A percentile compares a stretch with the other conserved stretches of the same genome.
Conservation (phyloP, 2,329 filamentous ascomycete genomes). For the Fusarium xyrophilum region DNA sequence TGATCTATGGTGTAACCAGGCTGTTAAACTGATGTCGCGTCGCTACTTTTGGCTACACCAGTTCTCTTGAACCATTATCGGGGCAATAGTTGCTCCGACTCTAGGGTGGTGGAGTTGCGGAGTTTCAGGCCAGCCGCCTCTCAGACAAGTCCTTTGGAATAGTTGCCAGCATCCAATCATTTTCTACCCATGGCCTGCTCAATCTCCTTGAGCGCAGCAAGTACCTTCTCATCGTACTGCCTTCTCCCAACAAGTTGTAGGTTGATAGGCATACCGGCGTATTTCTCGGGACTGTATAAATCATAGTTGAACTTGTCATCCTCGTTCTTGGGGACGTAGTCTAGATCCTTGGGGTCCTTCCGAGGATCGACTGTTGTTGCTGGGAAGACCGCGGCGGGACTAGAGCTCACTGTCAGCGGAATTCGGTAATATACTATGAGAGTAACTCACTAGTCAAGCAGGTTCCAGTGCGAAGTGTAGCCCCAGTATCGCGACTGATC, state of each 20-base stretch:
- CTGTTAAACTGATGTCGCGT: not conserved
- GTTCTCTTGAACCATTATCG: not conserved
- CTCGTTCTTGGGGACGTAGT: slow-evolving; percentile 40
- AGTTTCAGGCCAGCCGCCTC: not conserved
- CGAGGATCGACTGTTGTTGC: slow-evolving; percentile 47
- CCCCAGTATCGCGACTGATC: slow-evolving; percentile 61
- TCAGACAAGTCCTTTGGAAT: fast-evolving
- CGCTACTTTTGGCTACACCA: not conserved
- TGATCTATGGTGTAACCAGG: not conserved
- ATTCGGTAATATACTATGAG: fast-evolving
- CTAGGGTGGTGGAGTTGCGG: not conserved
- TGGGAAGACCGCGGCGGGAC: slow-evolving; percentile 66
- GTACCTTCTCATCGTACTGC: slow-evolving; percentile 44
- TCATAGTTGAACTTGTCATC: slow-evolving; percentile 43
- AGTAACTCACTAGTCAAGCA: slow-evolving; percentile 63
- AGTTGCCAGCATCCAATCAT: not conserved
- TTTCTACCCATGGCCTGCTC: slow-evolving; percentile 36
- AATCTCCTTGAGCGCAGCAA: slow-evolving; percentile 38
- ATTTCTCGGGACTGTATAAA: slow-evolving; percentile 41
- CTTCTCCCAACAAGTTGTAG: slow-evolving; percentile 42
- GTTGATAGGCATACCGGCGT: slow-evolving; percentile 37
- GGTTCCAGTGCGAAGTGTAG: slow-evolving; percentile 72
- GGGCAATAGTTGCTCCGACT: not conserved
- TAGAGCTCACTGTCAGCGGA: not conserved
- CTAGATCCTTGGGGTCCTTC: slow-evolving; percentile 37